These are phyloP conservation scores for Rhynchospora breviuscula DNA, from an alignment of 176 grass and related monocot species.

Conservation along the genomic window DNA sequence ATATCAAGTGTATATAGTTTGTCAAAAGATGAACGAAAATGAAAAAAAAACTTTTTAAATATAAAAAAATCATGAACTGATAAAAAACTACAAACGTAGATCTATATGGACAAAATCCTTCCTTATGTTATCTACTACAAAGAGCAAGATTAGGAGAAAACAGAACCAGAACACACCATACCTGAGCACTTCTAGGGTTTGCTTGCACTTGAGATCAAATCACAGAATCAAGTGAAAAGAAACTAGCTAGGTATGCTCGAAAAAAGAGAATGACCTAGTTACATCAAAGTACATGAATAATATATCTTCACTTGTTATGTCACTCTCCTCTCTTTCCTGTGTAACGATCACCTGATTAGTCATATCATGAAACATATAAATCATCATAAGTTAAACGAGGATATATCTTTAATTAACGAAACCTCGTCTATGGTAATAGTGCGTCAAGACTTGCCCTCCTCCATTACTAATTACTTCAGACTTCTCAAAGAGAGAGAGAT, in stretches of 20 bases:
- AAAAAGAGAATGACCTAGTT: constrained; percentile 4
- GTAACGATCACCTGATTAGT: not conserved
- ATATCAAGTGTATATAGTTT: not conserved
- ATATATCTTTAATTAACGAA: not conserved
- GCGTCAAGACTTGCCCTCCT: constrained; percentile 5
- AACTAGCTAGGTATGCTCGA: not conserved
- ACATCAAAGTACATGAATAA: not conserved
- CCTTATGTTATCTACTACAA: not conserved
- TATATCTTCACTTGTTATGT: not conserved
- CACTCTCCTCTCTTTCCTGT: not conserved
- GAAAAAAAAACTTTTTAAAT: too few relatives aligned
- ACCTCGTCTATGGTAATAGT: not conserved
- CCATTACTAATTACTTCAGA: not conserved
- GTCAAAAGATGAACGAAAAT: not conserved
- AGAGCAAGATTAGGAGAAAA: not conserved
- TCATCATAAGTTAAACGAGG: not conserved
- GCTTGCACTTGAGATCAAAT: not conserved
- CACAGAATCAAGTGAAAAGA: not conserved
- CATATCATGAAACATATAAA: not conserved
- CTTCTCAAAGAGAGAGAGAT: not conserved
- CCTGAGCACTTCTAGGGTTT: constrained; percentile 4
- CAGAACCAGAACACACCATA: not conserved
- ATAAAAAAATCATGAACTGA: too few relatives aligned
- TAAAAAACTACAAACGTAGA: not conserved
- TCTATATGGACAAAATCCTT: not conserved